Evolutionary conservation across 768 basidiomycete genomes (phyloP).

Genomic region (Mycena vitilis): DNA sequence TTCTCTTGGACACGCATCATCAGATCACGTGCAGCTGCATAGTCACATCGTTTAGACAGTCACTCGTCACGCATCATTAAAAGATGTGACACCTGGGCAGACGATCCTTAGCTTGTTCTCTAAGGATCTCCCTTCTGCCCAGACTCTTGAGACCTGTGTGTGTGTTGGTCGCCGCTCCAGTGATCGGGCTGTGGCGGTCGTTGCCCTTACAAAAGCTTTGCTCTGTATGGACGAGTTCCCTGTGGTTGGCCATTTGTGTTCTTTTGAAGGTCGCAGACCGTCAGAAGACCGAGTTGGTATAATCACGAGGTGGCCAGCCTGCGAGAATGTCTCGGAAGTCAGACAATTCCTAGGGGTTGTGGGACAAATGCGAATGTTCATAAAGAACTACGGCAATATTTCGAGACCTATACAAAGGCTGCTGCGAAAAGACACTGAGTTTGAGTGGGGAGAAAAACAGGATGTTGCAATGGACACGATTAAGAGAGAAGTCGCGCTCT

Average conservation of each 20-base stretch:
- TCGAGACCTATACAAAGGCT: neutral
- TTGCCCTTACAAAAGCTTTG: constrained; percentile 41
- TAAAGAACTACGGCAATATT: neutral
- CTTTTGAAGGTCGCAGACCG: constrained; percentile 44
- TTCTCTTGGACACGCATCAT: too few relatives aligned
- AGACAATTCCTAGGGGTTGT: constrained; percentile 1
- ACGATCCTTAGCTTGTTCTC: too few relatives aligned
- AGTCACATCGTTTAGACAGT: too few relatives aligned
- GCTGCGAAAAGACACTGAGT: constrained; percentile 26
- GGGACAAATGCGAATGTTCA: neutral
- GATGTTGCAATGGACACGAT: neutral
- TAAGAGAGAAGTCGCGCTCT: neutral
- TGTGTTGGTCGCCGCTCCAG: too few relatives aligned
- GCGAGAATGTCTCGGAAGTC: neutral
- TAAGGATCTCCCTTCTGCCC: too few relatives aligned
- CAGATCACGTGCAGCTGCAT: too few relatives aligned
- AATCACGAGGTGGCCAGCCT: neutral
- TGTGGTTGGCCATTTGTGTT: constrained; percentile 50
- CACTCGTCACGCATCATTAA: too few relatives aligned
- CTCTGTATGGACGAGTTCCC: constrained; percentile 46
- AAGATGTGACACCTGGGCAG: too few relatives aligned
- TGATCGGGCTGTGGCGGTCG: too few relatives aligned
- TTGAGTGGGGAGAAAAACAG: constrained; percentile 32
- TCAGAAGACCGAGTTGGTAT: constrained; percentile 32
- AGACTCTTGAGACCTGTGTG: too few relatives aligned